Evolutionary conservation across 2,329 filamentous ascomycete genomes (phyloP).

Genomic region (Cadophora malorum): DNA sequence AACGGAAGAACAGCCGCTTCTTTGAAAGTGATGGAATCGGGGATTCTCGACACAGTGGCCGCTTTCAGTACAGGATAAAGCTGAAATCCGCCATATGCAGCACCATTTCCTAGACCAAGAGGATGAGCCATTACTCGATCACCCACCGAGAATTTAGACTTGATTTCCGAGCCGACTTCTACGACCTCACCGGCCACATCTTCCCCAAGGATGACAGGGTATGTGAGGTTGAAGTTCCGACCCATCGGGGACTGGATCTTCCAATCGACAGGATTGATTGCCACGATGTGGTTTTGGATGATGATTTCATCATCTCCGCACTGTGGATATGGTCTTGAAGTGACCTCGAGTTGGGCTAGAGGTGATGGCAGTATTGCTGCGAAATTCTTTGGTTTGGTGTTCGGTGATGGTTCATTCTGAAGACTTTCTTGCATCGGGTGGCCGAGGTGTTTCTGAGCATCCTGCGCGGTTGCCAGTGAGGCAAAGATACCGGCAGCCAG

Average conservation of each 20-base stretch:
- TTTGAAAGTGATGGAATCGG: conserved; percentile 40
- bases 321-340: conserved; percentile 2
- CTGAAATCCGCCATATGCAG: conserved; percentile 6
- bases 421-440: background rate
- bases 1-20: conserved; percentile 44
- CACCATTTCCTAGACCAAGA: conserved; percentile 30
- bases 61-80: conserved; percentile 11
- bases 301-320: conserved; percentile 39
- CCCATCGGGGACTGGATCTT: conserved; percentile 37
- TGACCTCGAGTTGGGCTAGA: background rate
- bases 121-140: conserved; percentile 52
- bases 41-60: conserved; percentile 34
- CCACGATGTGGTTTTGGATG: conserved; percentile 44
- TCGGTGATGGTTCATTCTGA: background rate
- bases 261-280: conserved; percentile 47
- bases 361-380: background rate
- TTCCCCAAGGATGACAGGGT: conserved; percentile 51
- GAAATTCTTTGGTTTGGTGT: conserved; percentile 2
- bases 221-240: background rate
- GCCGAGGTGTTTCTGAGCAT: background rate
- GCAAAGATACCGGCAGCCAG: background rate
- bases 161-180: conserved; percentile 55
- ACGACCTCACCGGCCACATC: conserved; percentile 62
- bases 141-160: conserved; percentile 41
- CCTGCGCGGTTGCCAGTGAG: background rate